Evolutionary conservation across 306 rosid genomes (phyloP), one percentile per base, ranked within the genome.

Genomic region (Cicer cuneatum): DNA sequence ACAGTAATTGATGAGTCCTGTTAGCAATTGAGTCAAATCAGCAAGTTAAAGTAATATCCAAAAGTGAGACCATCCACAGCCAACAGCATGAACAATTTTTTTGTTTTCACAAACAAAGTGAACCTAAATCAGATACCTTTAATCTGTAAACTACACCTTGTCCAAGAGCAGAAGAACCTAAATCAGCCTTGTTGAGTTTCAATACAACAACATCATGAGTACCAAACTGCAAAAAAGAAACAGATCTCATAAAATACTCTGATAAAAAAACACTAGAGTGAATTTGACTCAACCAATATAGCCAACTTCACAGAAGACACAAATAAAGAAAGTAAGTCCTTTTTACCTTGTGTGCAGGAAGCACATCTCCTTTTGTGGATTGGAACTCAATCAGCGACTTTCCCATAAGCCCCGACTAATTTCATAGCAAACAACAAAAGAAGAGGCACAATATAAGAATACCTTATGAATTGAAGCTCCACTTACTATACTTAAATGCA

Each of bases 311-410:
- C 49, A 60, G 61, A 64, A 62, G 14, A 62, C 12, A 69, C 13
- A 10, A 5, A 75, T 29, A 33, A 10, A 71, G 76, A 42, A 68
- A 19, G 66, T 45, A 52, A 54, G 45, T 69, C 61, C 33, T 68
- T 85, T 68, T 85, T 68, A 94, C 98, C 97, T 87, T 94, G 87
- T 94, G 98, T 46, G 97, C 88, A 71, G 98, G 98, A 87, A 94
- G 98, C 80, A 92, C 95, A 13, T 94, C 97, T 60, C 89, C 94
- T 86, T 88, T 91, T 59, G 90, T 91, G 7, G 97, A 91, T 66
- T 88, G 95, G 63, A 94, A 83, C 76, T 94, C 98, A 9, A 94
- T 86, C 77, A 94, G 87, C 57, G 93, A 88, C 85, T 94, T 91
- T 29, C 98, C 98, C 98, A 94, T 94, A 19, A 94, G 90, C 53